Percentiles rank a stretch among this genome's conserved stretches.
Evolutionary conservation across 352 stramenopile species (phyloP).

Genomic region (Pythium brachiatum): DNA sequence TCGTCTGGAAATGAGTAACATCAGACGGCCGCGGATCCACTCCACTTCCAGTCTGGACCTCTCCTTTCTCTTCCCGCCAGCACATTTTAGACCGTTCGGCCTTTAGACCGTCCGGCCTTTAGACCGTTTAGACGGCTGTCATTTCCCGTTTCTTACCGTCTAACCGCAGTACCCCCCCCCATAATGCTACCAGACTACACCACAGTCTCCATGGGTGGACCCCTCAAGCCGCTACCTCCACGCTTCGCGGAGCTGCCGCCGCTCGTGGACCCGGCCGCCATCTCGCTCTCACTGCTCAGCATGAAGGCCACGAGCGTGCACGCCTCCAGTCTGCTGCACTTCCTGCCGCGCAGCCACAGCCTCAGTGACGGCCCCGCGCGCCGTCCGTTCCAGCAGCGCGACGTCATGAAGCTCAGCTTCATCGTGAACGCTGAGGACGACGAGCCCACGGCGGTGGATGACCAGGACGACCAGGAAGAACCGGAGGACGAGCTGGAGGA

Average conservation of each 20-base stretch:
- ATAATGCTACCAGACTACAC: not conserved
- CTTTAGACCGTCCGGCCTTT: too few relatives aligned
- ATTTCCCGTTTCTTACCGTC: too few relatives aligned
- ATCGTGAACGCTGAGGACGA: slow-evolving; percentile 40
- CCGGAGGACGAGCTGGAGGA: slow-evolving; percentile 7
- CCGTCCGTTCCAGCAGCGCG: not conserved
- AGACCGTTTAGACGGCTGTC: too few relatives aligned
- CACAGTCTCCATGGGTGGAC: not conserved
- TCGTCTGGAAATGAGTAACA: not conserved
- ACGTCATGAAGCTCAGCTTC: slow-evolving; percentile 60
- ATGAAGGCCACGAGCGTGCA: slow-evolving; percentile 8
- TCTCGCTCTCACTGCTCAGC: slow-evolving; percentile 26
- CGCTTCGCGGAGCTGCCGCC: slow-evolving; percentile 6
- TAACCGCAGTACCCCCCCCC: too few relatives aligned
- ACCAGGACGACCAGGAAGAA: slow-evolving; percentile 21
- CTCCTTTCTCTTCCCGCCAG: too few relatives aligned
- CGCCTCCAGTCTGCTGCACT: slow-evolving; percentile 16
- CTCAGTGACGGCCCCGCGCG: not conserved
- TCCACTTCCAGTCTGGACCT: too few relatives aligned
- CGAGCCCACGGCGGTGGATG: not conserved
- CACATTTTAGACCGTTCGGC: too few relatives aligned
- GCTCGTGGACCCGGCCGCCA: slow-evolving; percentile 9
- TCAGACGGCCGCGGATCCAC: too few relatives aligned
- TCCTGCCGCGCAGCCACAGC: slow-evolving; percentile 6
- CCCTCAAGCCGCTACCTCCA: slow-evolving; percentile 5